These are phyloP conservation scores for Tausonia pullulans DNA, from an alignment of 1,284 basidiomycete species.

Conservation along the genomic window DNA sequence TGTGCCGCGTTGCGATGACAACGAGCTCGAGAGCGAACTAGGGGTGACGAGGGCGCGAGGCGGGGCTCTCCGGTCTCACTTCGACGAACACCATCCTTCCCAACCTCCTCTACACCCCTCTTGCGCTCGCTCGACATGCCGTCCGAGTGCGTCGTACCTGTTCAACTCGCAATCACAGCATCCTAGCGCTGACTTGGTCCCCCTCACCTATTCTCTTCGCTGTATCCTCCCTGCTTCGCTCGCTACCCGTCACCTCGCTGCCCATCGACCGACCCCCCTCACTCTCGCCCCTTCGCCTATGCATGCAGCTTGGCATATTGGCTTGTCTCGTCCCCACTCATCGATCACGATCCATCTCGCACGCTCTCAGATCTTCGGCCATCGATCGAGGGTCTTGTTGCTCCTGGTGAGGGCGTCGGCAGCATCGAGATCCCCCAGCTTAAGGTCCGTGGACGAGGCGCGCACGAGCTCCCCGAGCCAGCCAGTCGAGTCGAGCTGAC, in stretches of 20 bases:
- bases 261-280: not conserved
- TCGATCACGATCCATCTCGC: constrained; percentile 38
- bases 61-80: no score
- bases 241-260: not conserved
- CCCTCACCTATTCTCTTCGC: not conserved
- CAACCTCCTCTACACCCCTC: not conserved
- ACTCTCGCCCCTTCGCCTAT: not conserved
- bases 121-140: constrained; percentile 2
- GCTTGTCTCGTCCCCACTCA: constrained; percentile 42
- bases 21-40: no score
- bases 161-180: not conserved
- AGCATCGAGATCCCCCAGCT: constrained; percentile 34
- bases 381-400: constrained; percentile 31
- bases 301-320: constrained; percentile 37
- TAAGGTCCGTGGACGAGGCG: constrained; percentile 28
- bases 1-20: no score
- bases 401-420: constrained; percentile 21
- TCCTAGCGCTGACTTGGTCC: no score
- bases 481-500: not conserved
- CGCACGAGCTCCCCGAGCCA: not conserved
- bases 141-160: constrained; percentile 8
- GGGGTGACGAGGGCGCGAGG: no score
- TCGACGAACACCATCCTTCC: not conserved
- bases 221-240: not conserved
- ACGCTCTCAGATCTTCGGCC: constrained; percentile 37